These are phyloP conservation scores for Dichotomocladium elegans DNA, from an alignment of 371 early-diverging fungal species.

Conservation along the genomic window DNA sequence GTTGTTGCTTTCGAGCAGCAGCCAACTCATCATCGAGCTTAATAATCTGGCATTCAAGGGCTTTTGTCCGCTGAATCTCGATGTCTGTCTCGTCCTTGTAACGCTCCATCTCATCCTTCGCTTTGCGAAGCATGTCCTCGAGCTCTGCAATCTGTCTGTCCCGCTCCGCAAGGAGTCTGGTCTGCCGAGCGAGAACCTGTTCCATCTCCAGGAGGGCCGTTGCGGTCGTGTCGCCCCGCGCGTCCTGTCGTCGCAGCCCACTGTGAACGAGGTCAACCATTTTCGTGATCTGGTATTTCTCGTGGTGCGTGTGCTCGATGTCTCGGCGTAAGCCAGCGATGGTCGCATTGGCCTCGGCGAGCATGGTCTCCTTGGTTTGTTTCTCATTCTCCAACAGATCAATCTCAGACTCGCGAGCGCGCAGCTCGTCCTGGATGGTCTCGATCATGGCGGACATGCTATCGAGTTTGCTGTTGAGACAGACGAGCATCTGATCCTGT, in stretches of 20 bases:
- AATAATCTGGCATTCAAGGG: conserved; percentile 19
- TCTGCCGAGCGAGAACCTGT: conserved; percentile 6
- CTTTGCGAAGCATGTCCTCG: neutral
- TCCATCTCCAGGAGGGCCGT: conserved; percentile 28
- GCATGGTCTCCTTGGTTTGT: conserved; percentile 14
- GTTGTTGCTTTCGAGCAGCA: conserved; percentile 2
- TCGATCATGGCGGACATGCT: conserved; percentile 23
- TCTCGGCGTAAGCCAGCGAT: conserved; percentile 27
- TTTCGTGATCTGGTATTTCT: conserved; percentile 26
- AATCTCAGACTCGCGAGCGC: conserved; percentile 18
- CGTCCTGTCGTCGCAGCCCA: conserved; percentile 26
- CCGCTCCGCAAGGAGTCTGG: conserved; percentile 28
- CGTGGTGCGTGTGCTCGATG: conserved; percentile 20
- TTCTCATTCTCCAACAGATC: conserved; percentile 19
- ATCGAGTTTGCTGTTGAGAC: conserved; percentile 23
- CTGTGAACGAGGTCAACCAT: conserved; percentile 28
- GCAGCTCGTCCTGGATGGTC: conserved; percentile 22
- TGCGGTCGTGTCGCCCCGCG: conserved; percentile 18
- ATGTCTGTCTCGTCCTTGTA: neutral
- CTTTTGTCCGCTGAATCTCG: conserved; percentile 8
- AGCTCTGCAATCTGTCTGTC: conserved; percentile 1
- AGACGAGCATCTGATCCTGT: conserved; percentile 33
- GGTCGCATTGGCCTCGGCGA: conserved; percentile 17
- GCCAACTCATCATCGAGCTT: conserved; percentile 20
- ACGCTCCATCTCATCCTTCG: neutral